These are phyloP conservation scores for Hymenoscyphus repandus DNA, from an alignment of 2,329 filamentous ascomycete genomes.

Conservation along the genomic window DNA sequence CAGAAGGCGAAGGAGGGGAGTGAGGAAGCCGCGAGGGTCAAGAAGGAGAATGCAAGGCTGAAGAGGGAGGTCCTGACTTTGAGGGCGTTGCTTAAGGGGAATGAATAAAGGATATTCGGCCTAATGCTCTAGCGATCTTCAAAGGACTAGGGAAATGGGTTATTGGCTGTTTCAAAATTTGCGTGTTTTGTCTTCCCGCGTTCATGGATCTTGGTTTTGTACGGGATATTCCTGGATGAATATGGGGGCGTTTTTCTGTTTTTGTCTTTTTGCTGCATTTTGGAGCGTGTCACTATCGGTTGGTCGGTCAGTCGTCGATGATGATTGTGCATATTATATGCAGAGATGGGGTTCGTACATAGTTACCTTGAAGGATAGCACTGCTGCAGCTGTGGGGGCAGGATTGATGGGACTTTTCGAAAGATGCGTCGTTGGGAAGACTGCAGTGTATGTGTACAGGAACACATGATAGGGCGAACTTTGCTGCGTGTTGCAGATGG, in stretches of 20 bases:
- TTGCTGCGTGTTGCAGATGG: background rate
- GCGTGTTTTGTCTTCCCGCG: too few species aligned
- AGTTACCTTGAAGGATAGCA: too few species aligned
- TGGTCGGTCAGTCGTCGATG: too few species aligned
- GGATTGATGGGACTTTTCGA: too few species aligned
- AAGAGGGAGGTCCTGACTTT: conserved; percentile 67
- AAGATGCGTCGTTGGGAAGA: background rate
- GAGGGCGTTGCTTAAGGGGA: conserved; percentile 21
- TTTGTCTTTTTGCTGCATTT: too few species aligned
- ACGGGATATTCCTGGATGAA: too few species aligned
- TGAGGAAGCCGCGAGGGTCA: conserved; percentile 71
- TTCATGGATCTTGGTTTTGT: too few species aligned
- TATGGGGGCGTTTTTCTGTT: too few species aligned
- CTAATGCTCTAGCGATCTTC: background rate
- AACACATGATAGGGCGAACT: background rate
- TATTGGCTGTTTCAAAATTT: background rate
- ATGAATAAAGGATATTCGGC: conserved; percentile 8
- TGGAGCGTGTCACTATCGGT: too few species aligned
- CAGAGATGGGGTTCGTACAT: too few species aligned
- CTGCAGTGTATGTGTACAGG: background rate
- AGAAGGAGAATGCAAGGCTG: conserved; percentile 80
- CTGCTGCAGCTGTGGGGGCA: too few species aligned
- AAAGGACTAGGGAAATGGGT: background rate
- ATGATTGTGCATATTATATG: too few species aligned
- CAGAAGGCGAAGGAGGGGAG: conserved; percentile 64